phyloP scores from a whole-genome alignment of 371 early-diverging fungal species.

The Capniomyces stellatus region DNA sequence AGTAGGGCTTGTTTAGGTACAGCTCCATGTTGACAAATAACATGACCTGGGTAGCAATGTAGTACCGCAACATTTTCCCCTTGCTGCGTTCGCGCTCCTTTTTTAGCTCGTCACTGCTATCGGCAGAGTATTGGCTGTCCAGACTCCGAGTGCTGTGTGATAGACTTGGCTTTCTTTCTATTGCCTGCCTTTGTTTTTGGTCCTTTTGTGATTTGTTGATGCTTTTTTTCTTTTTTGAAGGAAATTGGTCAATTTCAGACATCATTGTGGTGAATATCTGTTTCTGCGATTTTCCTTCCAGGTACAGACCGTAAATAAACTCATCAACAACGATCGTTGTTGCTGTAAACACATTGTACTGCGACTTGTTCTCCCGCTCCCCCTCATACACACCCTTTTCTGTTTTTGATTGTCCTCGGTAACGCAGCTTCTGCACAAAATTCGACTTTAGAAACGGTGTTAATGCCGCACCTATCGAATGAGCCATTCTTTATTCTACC shows the following conservation, averaged over 20 bases:
- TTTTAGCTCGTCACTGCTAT: neutral
- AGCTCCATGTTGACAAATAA: conserved; percentile 12
- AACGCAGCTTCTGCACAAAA: no score
- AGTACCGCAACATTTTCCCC: neutral
- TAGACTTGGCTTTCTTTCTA: no score
- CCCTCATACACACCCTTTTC: no score
- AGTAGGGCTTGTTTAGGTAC: conserved; percentile 13
- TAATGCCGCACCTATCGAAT: no score
- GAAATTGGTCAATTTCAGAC: neutral
- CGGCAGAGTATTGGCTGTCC: no score
- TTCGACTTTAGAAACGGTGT: no score
- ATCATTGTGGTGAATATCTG: neutral
- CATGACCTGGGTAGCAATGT: conserved; percentile 11
- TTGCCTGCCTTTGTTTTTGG: no score
- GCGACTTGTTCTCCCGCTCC: neutral
- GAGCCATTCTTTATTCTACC: no score
- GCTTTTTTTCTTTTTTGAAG: neutral
- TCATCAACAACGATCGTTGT: neutral
- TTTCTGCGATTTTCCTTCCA: neutral
- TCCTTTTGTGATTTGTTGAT: neutral
- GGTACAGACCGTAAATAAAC: neutral
- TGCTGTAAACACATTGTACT: neutral
- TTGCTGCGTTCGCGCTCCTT: neutral
- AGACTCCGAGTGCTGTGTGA: no score
- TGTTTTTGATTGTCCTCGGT: no score